phyloP scores from a whole-genome alignment of 176 grass and related monocot genomes.

The Alloteropsis semialata region DNA sequence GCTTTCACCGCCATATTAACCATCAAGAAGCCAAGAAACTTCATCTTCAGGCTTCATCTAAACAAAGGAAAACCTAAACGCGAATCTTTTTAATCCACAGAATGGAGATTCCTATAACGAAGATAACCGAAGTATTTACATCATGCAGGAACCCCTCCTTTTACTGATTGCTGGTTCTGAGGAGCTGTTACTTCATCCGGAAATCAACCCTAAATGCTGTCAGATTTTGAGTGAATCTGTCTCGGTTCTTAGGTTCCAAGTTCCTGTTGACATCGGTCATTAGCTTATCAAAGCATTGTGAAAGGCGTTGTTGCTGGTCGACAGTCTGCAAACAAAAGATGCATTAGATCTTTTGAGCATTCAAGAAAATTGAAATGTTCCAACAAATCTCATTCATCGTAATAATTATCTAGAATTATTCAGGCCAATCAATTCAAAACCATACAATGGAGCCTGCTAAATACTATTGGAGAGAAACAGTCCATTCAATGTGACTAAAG shows the following conservation, averaged over 20 bases:
- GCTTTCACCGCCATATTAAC: conserved; percentile 32
- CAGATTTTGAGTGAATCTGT: conserved; percentile 98
- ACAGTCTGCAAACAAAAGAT: conserved; percentile 54
- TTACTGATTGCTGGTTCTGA: conserved; percentile 12
- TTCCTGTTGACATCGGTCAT: conserved; percentile 91
- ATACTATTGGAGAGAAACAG: background rate
- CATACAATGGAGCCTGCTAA: background rate
- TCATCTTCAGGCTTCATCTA: conserved; percentile 19
- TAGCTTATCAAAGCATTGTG: conserved; percentile 88
- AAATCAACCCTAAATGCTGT: conserved; percentile 91
- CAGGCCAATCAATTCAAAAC: background rate
- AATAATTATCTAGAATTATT: background rate
- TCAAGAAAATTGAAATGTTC: background rate
- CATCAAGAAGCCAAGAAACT: conserved; percentile 21
- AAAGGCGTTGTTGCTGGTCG: conserved; percentile 86
- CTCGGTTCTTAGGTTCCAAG: conserved; percentile 95
- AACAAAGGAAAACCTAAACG: conserved; percentile 27
- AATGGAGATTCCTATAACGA: conserved; percentile 30
- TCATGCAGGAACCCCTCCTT: conserved; percentile 26
- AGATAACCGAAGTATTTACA: conserved; percentile 53
- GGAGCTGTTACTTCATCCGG: conserved; percentile 61
- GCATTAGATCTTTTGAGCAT: conserved; percentile 14
- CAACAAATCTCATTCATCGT: background rate
- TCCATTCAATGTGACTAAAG: background rate
- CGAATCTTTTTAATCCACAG: background rate